phyloP scores from a whole-genome alignment of 495 filamentous ascomycete species.

The Tricharina praecox region DNA sequence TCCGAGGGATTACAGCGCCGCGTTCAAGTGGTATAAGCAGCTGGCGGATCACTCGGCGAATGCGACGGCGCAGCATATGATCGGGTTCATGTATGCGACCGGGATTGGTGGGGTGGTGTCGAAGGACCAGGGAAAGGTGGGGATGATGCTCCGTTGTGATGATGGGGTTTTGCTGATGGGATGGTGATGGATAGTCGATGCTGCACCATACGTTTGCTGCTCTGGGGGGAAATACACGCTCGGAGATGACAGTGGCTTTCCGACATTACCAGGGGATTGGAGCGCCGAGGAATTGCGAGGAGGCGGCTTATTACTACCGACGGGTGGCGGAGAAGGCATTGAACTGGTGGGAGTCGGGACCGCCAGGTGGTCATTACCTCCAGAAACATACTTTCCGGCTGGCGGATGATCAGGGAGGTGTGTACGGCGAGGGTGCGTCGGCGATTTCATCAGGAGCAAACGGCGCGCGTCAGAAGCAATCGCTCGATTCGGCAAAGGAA shows the following conservation, averaged over 20 bases:
- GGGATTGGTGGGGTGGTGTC: slow-evolving; percentile 70
- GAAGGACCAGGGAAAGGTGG: slow-evolving; percentile 64
- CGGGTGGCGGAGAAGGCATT: slow-evolving; percentile 87
- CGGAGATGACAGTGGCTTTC: slow-evolving; percentile 88
- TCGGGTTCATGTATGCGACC: slow-evolving; percentile 92
- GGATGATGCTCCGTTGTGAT: no score
- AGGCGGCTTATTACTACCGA: slow-evolving; percentile 76
- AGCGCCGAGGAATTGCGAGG: slow-evolving; percentile 67
- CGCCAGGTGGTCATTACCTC: slow-evolving; percentile 73
- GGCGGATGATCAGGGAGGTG: slow-evolving; percentile 78
- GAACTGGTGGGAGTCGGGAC: slow-evolving; percentile 65
- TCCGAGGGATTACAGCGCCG: slow-evolving; percentile 63
- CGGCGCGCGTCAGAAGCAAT: slow-evolving; percentile 45
- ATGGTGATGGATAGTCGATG: slow-evolving; percentile 43
- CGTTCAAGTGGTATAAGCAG: slow-evolving; percentile 65
- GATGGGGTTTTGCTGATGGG: slow-evolving; percentile 10
- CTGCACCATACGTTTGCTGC: slow-evolving; percentile 93
- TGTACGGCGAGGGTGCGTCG: slow-evolving; percentile 89
- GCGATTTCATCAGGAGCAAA: slow-evolving; percentile 80
- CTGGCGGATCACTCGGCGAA: slow-evolving; percentile 69
- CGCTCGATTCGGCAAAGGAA: slow-evolving; percentile 59
- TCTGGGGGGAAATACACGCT: slow-evolving; percentile 59
- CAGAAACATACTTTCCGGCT: slow-evolving; percentile 57
- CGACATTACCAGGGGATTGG: slow-evolving; percentile 76
- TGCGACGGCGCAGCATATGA: slow-evolving; percentile 79